Evolutionary conservation across 371 early-diverging fungal genomes (phyloP), one percentile per base, ranked within the genome.

Genomic region (Syncephalastrum racemosum): DNA sequence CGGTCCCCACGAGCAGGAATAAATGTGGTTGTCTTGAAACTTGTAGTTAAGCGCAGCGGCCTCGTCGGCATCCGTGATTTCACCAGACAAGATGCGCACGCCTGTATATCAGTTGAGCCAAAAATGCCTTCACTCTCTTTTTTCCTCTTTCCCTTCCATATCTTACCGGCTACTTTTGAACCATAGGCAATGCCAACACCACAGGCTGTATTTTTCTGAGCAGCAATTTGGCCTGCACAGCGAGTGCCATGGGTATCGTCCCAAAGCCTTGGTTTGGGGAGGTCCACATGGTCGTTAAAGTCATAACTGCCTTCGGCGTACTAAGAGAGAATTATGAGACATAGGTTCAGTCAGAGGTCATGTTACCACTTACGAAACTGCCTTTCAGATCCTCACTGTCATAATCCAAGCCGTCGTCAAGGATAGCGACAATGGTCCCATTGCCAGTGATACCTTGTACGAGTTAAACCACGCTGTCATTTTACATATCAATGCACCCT

Each of bases 171-270:
- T 4, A 98, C 91, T 60, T 86, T 84, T 18, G 97, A 84, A 44
- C 89, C 79, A 67, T 86, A 95, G 0, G 98, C 98, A 44, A 97
- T 86, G 16, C 99, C 99, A 3, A 98, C 88, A n/a, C 98, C 98
- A 60, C 99, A 97, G 1, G 88, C 88, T 65, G 90, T 70, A 68
- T 98, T 98, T 42, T 78, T 75, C 10, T 78, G 81, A 13, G 97
- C 96, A 1, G 96, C 99, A 40, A 98, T 92, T 75, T 96, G 94
- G 8, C 98, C 99, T 7, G 99, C 99, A 73, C 98, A 97, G 25
- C 99, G 77, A 0, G 99, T 98, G 42, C 98, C 99, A 70, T 98
- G 99, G 40, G 81, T 80, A 68, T 98, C 99, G 54, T 94, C 90
- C 36, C 53, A 54, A 1, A 90, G 60, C 15, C 71, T 75, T 27